Percentiles rank a stretch among this genome's conserved stretches.
Evolutionary conservation across 441 rosid species (phyloP).

Genomic region (Populus hybrid): DNA sequence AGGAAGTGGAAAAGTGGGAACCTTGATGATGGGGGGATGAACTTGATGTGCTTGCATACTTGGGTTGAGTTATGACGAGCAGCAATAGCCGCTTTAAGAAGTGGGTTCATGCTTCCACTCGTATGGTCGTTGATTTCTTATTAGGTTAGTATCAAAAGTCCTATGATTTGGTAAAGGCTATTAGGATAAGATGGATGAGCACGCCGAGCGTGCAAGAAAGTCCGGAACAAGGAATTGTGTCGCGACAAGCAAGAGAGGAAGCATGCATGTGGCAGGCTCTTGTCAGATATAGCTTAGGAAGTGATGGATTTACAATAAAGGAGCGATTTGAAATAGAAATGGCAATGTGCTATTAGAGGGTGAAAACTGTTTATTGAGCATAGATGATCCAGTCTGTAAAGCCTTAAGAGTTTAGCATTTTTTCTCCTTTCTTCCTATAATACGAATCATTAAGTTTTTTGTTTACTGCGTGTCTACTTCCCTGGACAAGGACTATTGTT

Average conservation of each 20-base stretch:
- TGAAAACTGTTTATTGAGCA: not conserved
- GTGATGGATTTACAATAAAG: not conserved
- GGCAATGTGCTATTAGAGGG: not conserved
- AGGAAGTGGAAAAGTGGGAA: not conserved
- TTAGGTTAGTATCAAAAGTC: not conserved
- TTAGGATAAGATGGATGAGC: not conserved
- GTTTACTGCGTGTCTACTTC: no score
- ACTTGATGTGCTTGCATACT: not conserved
- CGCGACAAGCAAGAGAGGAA: not conserved
- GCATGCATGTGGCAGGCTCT: not conserved
- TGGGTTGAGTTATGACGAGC: not conserved
- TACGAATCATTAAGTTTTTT: no score
- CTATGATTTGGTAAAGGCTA: no score
- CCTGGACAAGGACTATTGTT: no score
- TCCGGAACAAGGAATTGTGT: not conserved
- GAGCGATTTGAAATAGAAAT: not conserved
- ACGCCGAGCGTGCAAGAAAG: not conserved
- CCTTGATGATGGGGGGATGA: no score
- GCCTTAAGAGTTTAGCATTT: not conserved
- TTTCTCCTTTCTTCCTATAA: not conserved
- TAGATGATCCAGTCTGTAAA: not conserved
- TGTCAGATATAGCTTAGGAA: not conserved
- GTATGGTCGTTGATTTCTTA: not conserved
- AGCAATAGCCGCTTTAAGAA: not conserved
- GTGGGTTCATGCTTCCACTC: constrained; percentile 11